These are phyloP conservation scores for Discostella pseudostelligera DNA, from an alignment of 108 stramenopile genomes.

Conservation along the genomic window DNA sequence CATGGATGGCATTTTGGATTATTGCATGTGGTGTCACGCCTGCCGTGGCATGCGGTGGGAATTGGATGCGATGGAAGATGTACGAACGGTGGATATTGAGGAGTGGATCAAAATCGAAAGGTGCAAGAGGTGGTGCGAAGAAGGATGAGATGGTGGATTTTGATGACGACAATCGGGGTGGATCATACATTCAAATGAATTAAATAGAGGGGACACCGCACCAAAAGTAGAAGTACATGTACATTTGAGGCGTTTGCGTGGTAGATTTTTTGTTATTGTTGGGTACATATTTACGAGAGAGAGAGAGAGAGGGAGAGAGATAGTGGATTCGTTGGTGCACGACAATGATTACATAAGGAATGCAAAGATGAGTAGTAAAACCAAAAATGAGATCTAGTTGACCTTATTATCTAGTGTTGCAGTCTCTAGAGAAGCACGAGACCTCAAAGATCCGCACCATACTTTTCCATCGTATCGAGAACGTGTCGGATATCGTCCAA, in stretches of 20 bases:
- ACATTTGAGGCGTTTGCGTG: too few species aligned
- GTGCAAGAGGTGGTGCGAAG: neutral
- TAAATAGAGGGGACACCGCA: conserved; percentile 8
- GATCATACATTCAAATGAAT: conserved; percentile 36
- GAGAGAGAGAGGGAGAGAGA: too few species aligned
- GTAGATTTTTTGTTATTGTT: too few species aligned
- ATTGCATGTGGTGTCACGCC: conserved; percentile 38
- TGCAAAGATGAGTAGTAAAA: too few species aligned
- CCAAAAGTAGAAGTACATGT: too few species aligned
- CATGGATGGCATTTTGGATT: conserved; percentile 31
- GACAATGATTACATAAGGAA: too few species aligned
- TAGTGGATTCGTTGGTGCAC: too few species aligned
- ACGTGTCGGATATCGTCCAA: conserved; percentile 42
- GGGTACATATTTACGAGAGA: too few species aligned
- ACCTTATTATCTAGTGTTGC: too few species aligned
- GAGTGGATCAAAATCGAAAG: conserved; percentile 26
- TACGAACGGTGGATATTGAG: conserved; percentile 67
- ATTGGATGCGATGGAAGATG: conserved; percentile 50
- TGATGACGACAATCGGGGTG: conserved; percentile 11
- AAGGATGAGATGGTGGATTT: neutral
- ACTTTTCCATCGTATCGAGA: conserved; percentile 53
- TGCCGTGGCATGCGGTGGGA: conserved; percentile 39
- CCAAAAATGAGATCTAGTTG: too few species aligned
- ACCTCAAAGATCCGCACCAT: conserved; percentile 44
- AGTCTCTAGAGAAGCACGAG: too few species aligned